Percentiles rank a stretch among this genome's conserved stretches.
phyloP scores from a whole-genome alignment of 495 filamentous ascomycete genomes.

The Aspergillus taichungensis region DNA sequence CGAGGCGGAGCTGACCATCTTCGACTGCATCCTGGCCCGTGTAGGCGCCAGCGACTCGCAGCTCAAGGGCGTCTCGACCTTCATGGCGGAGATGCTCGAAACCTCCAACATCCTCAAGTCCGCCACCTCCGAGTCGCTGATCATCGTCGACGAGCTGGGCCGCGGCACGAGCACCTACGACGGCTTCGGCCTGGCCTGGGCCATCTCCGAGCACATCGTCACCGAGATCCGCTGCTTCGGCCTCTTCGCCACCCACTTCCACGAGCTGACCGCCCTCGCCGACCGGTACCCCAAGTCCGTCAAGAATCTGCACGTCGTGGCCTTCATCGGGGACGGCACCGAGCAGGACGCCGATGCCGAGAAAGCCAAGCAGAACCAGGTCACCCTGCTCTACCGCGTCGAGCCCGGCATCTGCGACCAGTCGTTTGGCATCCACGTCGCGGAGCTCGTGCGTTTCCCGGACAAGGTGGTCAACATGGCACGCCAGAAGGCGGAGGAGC shows the following conservation, averaged over 20 bases:
- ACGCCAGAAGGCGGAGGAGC: slow-evolving; percentile 92
- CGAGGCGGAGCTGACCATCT: slow-evolving; percentile 87
- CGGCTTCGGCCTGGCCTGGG: slow-evolving; percentile 96
- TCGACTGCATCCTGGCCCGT: slow-evolving; percentile 94
- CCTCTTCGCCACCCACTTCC: slow-evolving; percentile 97
- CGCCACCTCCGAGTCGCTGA: slow-evolving; percentile 84
- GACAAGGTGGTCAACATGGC: slow-evolving; percentile 98
- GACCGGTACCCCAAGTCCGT: slow-evolving; percentile 75
- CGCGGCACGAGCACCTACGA: slow-evolving; percentile 98
- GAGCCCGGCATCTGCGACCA: slow-evolving; percentile 94
- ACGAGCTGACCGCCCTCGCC: slow-evolving; percentile 85
- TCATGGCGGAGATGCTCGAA: slow-evolving; percentile 99
- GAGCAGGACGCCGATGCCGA: slow-evolving; percentile 21
- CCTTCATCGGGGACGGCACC: slow-evolving; percentile 67
- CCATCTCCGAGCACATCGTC: slow-evolving; percentile 95
- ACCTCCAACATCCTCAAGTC: slow-evolving; percentile 98
- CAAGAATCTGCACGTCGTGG: slow-evolving; percentile 89
- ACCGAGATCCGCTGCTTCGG: slow-evolving; percentile 89
- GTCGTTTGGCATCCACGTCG: slow-evolving; percentile 96
- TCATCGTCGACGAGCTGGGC: slow-evolving; percentile 98
- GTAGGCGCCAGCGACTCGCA: slow-evolving; percentile 94
- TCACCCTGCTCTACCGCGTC: slow-evolving; percentile 94
- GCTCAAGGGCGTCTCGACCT: slow-evolving; percentile 95
- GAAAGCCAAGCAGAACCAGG: slow-evolving; percentile 60
- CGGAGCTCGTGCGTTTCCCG: slow-evolving; percentile 95